phyloP scores from a whole-genome alignment of 2,329 filamentous ascomycete genomes.

The Westerdykella aurantiaca region DNA sequence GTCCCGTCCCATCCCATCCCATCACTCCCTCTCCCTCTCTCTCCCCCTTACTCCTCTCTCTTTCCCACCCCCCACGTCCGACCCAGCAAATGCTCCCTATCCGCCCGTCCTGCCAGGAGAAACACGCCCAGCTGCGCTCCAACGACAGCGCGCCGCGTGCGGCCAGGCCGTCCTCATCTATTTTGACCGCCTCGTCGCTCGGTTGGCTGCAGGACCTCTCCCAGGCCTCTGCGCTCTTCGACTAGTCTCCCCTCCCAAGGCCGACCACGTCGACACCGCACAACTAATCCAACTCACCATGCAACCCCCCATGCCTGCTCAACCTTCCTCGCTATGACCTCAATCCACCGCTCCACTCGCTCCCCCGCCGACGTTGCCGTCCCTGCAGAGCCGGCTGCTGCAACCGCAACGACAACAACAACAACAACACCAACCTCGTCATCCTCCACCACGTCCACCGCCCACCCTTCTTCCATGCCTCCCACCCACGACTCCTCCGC shows the following conservation, averaged over 20 bases:
- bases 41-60: background rate
- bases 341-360: constrained; percentile 25
- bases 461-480: constrained; percentile 6
- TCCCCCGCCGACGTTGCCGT: constrained; percentile 34
- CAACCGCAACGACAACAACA: constrained; percentile 9
- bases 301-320: background rate
- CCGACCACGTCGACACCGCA: background rate
- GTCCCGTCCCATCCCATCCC: too few species aligned
- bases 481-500: constrained; percentile 11
- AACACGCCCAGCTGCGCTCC: background rate
- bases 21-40: background rate
- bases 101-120: background rate
- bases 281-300: background rate
- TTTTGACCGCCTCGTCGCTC: background rate
- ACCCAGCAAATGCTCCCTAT: background rate
- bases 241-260: background rate
- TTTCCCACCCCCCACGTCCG: background rate
- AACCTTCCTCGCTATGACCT: background rate
- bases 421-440: constrained; percentile 8
- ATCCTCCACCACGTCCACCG: constrained; percentile 3
- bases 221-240: background rate
- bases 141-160: too few species aligned
- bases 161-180: background rate
- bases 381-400: constrained; percentile 34
- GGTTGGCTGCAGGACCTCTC: background rate